Percentiles rank a stretch among this genome's conserved stretches.
phyloP scores from a whole-genome alignment of 108 stramenopile species.

The Conticribra weissflogii region DNA sequence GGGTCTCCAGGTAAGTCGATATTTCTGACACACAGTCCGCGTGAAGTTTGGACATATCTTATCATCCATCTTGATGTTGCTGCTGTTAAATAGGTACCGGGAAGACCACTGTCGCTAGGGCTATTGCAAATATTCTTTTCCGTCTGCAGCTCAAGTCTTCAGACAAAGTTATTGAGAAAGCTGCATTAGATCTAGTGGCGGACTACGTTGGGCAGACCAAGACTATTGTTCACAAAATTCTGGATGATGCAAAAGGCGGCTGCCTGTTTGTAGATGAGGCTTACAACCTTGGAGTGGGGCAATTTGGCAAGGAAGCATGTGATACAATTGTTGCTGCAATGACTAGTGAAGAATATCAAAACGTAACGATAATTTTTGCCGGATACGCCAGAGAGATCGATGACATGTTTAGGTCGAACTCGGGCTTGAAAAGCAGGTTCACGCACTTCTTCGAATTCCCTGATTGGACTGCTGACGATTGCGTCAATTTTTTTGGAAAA shows the following conservation, averaged over 20 bases:
- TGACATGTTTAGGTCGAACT: slow-evolving; percentile 52
- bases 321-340: slow-evolving; percentile 55
- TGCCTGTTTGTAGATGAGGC: slow-evolving; percentile 83
- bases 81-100: slow-evolving; percentile 82
- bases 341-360: slow-evolving; percentile 47
- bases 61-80: too few species aligned
- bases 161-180: slow-evolving; percentile 54
- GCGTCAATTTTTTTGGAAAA: slow-evolving; percentile 31
- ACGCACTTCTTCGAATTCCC: slow-evolving; percentile 43
- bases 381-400: slow-evolving; percentile 59
- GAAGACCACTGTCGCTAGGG: slow-evolving; percentile 77
- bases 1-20: slow-evolving; percentile 86
- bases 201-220: slow-evolving; percentile 68
- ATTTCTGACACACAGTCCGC: too few species aligned
- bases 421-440: slow-evolving; percentile 59
- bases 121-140: slow-evolving; percentile 65
- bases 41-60: too few species aligned
- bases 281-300: slow-evolving; percentile 53
- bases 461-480: slow-evolving; percentile 44
- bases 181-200: slow-evolving; percentile 61
- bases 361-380: slow-evolving; percentile 53
- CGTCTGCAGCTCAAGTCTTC: slow-evolving; percentile 58
- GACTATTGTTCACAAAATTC: slow-evolving; percentile 45
- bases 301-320: slow-evolving; percentile 49
- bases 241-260: slow-evolving; percentile 75